Evolutionary conservation across 768 basidiomycete genomes (phyloP), one percentile per base, ranked within the genome.

Genomic region (Crepidotus variabilis): DNA sequence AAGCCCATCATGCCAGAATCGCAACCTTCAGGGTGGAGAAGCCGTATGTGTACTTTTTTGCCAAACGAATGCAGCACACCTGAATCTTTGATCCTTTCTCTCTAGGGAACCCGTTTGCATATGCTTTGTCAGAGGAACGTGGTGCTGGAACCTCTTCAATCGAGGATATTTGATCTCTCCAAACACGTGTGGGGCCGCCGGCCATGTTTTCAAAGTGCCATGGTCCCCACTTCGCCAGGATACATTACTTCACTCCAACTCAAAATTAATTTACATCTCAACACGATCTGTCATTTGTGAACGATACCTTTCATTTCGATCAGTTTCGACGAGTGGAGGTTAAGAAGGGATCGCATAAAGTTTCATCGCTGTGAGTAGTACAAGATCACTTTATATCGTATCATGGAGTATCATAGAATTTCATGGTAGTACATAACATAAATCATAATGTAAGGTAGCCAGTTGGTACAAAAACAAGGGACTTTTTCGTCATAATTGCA

Each of bases 71-170:
- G 28, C 28, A 28, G 28, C 28, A 28, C 28, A 28, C 28, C 32
- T 28, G n/a, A 7, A 50, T 28, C n/a, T 16, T n/a, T 48, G 32
- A 24, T n/a, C 10, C 10, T 28, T n/a, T 21, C 32, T 18, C 18
- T n/a, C 18, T 55, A 75, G 73, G 72, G 53, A 75, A 75, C 52
- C 73, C 73, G 13, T 75, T 71, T 53, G 73, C 72, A 3, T 70
- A 68, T n/a, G 70, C 70, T 16, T 61, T 71, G 47, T 64, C 64
- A 57, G 63, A 69, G 47, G 57, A 65, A 47, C 59, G 61, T 0
- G 51, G 60, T 23, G 20, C 32, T 14, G 39, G 39, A 24, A 52
- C 54, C 24, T 20, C 55, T 21, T 61, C 60, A 16, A 34, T 16
- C 32, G 60, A 52, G 20, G 6, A 43, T 43, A 43, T 18, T 3